Evolutionary conservation across 139 green algal genomes (phyloP).

Genomic region (Raphidocelis subcapitata): DNA sequence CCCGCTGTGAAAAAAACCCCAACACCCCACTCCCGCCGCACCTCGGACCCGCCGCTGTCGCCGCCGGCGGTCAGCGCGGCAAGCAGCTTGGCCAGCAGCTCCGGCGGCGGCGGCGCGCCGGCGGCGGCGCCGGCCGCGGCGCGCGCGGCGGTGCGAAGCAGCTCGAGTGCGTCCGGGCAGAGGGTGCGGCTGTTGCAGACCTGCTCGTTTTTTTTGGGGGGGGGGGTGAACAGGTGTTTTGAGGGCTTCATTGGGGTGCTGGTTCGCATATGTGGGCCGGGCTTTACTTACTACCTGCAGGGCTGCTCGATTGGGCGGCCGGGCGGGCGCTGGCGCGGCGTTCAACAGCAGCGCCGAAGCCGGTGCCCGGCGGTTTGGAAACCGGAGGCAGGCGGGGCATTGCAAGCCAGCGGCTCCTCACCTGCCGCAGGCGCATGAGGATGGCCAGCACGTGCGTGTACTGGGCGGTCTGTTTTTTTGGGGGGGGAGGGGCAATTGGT

Average conservation of each 20-base stretch:
- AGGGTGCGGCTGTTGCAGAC: slow-evolving; percentile 29
- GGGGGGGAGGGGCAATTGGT: too few relatives aligned
- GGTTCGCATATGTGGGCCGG: too few relatives aligned
- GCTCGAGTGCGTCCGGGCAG: slow-evolving; percentile 8
- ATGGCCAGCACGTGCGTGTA: slow-evolving; percentile 65
- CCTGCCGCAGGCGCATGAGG: slow-evolving; percentile 59
- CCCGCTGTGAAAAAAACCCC: not conserved
- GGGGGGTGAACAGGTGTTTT: too few relatives aligned
- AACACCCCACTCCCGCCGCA: not conserved
- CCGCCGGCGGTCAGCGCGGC: slow-evolving; percentile 8
- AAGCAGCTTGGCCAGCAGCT: slow-evolving; percentile 38
- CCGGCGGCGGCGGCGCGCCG: slow-evolving; percentile 19
- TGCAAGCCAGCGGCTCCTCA: not conserved
- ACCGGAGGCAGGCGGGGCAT: too few relatives aligned
- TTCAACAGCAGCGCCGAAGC: too few relatives aligned
- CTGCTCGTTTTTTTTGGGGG: too few relatives aligned
- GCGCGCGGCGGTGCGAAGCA: not conserved
- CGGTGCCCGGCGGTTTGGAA: too few relatives aligned
- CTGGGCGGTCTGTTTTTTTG: too few relatives aligned
- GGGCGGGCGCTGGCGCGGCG: too few relatives aligned
- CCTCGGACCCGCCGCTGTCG: not conserved
- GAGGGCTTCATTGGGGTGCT: too few relatives aligned
- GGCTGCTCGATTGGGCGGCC: too few relatives aligned
- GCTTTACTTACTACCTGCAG: too few relatives aligned
- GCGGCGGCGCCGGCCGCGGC: not conserved